These are phyloP conservation scores for Parmelia sp. DNA, from an alignment of 495 filamentous ascomycete species.

Conservation along the genomic window DNA sequence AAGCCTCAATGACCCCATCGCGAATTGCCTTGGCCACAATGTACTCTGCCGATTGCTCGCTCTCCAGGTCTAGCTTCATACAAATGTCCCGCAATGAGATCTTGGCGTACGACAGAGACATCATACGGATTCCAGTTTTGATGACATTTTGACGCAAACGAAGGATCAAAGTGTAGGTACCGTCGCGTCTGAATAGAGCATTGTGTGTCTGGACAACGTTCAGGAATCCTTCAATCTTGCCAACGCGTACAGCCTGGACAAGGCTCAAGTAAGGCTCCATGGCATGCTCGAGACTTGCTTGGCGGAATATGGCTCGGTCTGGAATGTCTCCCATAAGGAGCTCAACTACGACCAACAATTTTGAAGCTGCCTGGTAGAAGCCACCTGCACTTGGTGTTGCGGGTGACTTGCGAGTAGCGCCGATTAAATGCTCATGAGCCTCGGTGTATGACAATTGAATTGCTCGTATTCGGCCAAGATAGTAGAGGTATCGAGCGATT, in stretches of 20 bases:
- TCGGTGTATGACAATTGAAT: slow-evolving; percentile 95
- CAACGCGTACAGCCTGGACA: slow-evolving; percentile 89
- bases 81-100: slow-evolving; percentile 98
- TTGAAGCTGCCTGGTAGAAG: slow-evolving; percentile 91
- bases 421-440: slow-evolving; percentile 87
- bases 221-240: slow-evolving; percentile 87
- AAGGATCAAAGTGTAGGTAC: slow-evolving; percentile 90
- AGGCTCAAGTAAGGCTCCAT: slow-evolving; percentile 88
- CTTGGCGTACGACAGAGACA: slow-evolving; percentile 93
- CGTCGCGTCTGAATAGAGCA: slow-evolving; percentile 81
- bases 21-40: slow-evolving; percentile 98
- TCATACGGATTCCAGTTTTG: slow-evolving; percentile 98
- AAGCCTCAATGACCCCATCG: slow-evolving; percentile 96
- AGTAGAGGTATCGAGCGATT: slow-evolving; percentile 93
- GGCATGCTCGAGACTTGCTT: slow-evolving; percentile 73
- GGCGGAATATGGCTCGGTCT: slow-evolving; percentile 87
- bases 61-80: slow-evolving; percentile 83
- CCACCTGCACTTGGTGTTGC: slow-evolving; percentile 81
- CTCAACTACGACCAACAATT: slow-evolving; percentile 90
- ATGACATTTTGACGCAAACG: slow-evolving; percentile 96
- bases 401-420: slow-evolving; percentile 89
- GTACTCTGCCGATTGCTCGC: slow-evolving; percentile 95
- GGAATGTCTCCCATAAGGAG: slow-evolving; percentile 98
- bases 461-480: slow-evolving; percentile 89
- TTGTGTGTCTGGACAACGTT: slow-evolving; percentile 72